Percentiles rank a stretch among this genome's conserved stretches.
These are phyloP conservation scores for Paxillus ammoniavirescens DNA, from an alignment of 768 basidiomycete genomes.

Conservation along the genomic window DNA sequence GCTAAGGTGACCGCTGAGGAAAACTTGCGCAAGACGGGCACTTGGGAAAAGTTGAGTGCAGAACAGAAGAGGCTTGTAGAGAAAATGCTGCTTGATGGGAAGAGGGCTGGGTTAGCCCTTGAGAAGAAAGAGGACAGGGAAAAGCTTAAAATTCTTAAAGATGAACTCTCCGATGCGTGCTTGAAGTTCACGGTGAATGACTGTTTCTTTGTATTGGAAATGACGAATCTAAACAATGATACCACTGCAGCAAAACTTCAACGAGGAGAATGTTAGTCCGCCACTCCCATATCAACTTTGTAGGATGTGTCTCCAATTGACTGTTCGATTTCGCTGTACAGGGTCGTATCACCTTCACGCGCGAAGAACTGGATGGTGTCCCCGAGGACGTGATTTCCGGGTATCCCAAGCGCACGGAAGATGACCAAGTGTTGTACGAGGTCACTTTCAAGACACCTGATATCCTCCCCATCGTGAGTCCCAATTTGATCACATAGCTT, in stretches of 20 bases:
- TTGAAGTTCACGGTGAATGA: slow-evolving; percentile 73
- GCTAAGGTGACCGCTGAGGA: slow-evolving; percentile 69
- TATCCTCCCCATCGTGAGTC: slow-evolving; percentile 69
- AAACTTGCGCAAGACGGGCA: slow-evolving; percentile 61
- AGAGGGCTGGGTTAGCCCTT: slow-evolving; percentile 73
- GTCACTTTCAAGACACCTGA: slow-evolving; percentile 83
- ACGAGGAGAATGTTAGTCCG: slow-evolving; percentile 71
- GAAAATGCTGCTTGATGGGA: slow-evolving; percentile 77
- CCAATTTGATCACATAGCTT: not conserved
- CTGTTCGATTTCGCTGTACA: slow-evolving; percentile 23
- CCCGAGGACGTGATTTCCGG: slow-evolving; percentile 78
- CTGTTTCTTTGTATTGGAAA: not conserved
- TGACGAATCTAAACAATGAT: slow-evolving; percentile 1
- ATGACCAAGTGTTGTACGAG: slow-evolving; percentile 58
- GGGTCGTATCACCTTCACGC: slow-evolving; percentile 63
- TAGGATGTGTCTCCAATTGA: not conserved
- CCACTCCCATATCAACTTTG: not conserved
- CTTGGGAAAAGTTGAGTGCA: slow-evolving; percentile 56
- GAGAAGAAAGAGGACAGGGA: slow-evolving; percentile 56
- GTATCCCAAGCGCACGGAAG: slow-evolving; percentile 64
- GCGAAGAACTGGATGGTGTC: slow-evolving; percentile 76
- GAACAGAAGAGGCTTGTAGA: slow-evolving; percentile 81
- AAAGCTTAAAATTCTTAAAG: slow-evolving; percentile 61
- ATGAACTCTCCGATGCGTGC: slow-evolving; percentile 72
- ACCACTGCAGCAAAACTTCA: slow-evolving; percentile 78